phyloP scores from a whole-genome alignment of 2,329 filamentous ascomycete species.

The Fusarium euwallaceae region DNA sequence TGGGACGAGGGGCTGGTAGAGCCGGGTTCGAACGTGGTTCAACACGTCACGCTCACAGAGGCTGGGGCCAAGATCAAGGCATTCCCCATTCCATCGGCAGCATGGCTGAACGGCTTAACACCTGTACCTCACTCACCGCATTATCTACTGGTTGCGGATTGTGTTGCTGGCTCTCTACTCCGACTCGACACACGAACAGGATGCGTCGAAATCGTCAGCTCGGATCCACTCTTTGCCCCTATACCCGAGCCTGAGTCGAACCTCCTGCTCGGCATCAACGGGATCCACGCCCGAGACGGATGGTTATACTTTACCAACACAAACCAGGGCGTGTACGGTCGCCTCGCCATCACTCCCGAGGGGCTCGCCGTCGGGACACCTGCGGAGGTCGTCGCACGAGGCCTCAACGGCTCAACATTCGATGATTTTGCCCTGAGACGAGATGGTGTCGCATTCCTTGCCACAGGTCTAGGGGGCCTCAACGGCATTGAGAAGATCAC shows the following conservation, averaged over 20 bases:
- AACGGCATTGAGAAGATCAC: background rate
- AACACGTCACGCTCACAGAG: background rate
- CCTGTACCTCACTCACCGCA: background rate
- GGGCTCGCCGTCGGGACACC: background rate
- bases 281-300: background rate
- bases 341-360: background rate
- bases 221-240: background rate
- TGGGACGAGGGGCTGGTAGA: background rate
- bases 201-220: background rate
- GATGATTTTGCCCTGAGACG: conserved; percentile 3
- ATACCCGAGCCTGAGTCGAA: background rate
- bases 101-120: background rate
- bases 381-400: background rate
- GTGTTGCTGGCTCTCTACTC: background rate
- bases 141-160: background rate
- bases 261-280: conserved; percentile 3
- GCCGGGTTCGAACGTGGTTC: background rate
- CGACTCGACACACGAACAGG: background rate
- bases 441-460: background rate
- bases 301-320: conserved; percentile 14
- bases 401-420: background rate
- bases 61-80: background rate
- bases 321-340: conserved; percentile 3
- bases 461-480: background rate
- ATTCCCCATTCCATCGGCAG: background rate